Conservation (phyloP, 2,329 filamentous ascomycete genomes). For the Zasmidium citrigriseum region DNA sequence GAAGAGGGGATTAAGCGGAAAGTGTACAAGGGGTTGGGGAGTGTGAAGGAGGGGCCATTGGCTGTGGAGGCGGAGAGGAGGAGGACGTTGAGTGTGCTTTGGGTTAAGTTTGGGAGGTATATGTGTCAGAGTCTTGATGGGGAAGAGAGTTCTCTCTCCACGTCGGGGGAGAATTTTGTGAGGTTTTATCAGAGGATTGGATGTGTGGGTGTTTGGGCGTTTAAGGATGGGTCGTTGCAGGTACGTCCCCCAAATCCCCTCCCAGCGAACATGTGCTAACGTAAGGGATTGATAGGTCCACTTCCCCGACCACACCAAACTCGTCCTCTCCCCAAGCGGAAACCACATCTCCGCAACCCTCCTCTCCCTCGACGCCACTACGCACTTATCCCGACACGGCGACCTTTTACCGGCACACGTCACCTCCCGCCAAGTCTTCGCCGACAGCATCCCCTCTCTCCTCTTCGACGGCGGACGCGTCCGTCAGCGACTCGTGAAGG, state of each 20-base stretch:
- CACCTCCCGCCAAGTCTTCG: slow-evolving; percentile 69
- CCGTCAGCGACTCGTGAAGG: slow-evolving; percentile 59
- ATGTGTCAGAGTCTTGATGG: slow-evolving; percentile 54
- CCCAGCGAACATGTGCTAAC: slow-evolving; percentile 14
- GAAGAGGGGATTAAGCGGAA: slow-evolving; percentile 60
- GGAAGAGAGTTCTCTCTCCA: slow-evolving; percentile 31
- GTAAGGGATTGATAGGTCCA: slow-evolving; percentile 62
- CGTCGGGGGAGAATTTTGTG: slow-evolving; percentile 55
- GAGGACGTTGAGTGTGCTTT: slow-evolving; percentile 59
- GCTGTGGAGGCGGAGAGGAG: slow-evolving; percentile 47
- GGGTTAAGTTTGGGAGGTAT: slow-evolving; percentile 71
- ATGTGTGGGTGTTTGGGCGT: slow-evolving; percentile 79
- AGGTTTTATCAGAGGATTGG: slow-evolving; percentile 81
- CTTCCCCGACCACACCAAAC: slow-evolving; percentile 85
- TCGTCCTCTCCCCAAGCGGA: slow-evolving; percentile 74
- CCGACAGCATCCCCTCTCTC: slow-evolving; percentile 71
- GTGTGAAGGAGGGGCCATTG: slow-evolving; percentile 34
- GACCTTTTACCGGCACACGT: slow-evolving; percentile 64
- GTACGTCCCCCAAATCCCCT: slow-evolving; percentile 43
- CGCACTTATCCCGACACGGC: slow-evolving; percentile 64
- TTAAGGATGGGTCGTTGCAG: slow-evolving; percentile 77
- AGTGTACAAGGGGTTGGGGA: slow-evolving; percentile 55
- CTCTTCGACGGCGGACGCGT: slow-evolving; percentile 59
- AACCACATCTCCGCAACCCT: slow-evolving; percentile 77
- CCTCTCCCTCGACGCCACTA: slow-evolving; percentile 69